phyloP scores from a whole-genome alignment of 2,329 filamentous ascomycete genomes.

The Nannizzia gypsea region DNA sequence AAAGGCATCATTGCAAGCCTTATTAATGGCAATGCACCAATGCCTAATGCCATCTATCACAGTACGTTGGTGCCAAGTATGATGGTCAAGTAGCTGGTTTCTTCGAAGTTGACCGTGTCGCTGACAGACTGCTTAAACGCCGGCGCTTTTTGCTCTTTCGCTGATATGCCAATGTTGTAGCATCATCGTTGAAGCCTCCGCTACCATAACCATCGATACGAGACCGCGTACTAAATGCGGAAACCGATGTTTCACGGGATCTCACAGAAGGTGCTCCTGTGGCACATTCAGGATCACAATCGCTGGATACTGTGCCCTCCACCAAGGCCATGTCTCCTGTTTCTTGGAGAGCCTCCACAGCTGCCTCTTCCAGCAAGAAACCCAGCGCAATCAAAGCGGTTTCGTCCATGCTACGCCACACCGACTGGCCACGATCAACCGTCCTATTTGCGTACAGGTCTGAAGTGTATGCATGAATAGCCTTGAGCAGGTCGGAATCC shows the following conservation, averaged over 20 bases:
- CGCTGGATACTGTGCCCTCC: slow-evolving; percentile 32
- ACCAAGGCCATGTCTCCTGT: slow-evolving; percentile 49
- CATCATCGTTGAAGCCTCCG: background rate
- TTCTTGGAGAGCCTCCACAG: slow-evolving; percentile 40
- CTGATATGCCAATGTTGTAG: background rate
- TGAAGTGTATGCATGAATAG: slow-evolving; percentile 46
- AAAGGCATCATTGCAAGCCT: no score
- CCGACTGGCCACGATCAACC: slow-evolving; percentile 23
- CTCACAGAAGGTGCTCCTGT: background rate
- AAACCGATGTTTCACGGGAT: background rate
- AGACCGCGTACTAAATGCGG: background rate
- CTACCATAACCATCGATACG: background rate
- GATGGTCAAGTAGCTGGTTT: background rate
- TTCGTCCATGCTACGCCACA: slow-evolving; percentile 48
- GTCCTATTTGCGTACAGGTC: slow-evolving; percentile 40
- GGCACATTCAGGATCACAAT: slow-evolving; percentile 11
- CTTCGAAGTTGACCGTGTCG: background rate
- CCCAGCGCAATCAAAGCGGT: slow-evolving; percentile 51
- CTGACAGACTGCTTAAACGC: background rate
- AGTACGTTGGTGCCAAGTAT: background rate
- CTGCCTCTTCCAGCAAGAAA: slow-evolving; percentile 49
- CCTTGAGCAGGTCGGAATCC: slow-evolving; percentile 45
- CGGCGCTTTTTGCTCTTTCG: background rate
- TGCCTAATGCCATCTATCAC: no score
- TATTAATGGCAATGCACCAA: no score